Evolutionary conservation across 192 early-diverging fungal species (phyloP).

Genomic region (Paraglomus occultum): DNA sequence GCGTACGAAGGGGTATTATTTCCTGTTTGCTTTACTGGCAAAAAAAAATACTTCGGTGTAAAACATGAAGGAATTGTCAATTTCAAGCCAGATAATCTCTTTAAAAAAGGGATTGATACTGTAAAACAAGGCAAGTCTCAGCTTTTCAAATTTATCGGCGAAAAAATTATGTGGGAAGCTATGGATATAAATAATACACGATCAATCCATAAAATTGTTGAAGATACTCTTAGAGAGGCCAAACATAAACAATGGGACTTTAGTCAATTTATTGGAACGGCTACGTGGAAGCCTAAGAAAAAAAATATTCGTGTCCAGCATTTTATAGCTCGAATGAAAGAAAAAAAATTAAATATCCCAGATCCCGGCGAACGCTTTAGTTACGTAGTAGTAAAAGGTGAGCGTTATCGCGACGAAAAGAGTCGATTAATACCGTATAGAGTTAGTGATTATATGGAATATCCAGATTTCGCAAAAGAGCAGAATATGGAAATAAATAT

Average conservation of each 20-base stretch:
- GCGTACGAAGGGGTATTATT: conserved; percentile 20
- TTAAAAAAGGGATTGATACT: conserved; percentile 14
- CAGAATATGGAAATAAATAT: background rate
- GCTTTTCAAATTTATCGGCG: background rate
- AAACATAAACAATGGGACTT: background rate
- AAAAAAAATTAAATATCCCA: too few relatives aligned
- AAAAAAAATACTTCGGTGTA: conserved; percentile 1
- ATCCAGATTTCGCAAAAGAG: conserved; percentile 1
- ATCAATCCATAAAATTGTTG: conserved; percentile 4
- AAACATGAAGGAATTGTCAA: background rate
- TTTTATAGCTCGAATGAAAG: conserved; percentile 5
- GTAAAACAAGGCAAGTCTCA: conserved; percentile 3
- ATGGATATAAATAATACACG: background rate
- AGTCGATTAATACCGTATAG: background rate
- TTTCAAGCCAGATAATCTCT: conserved; percentile 18
- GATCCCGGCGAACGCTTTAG: background rate
- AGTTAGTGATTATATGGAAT: conserved; percentile 1
- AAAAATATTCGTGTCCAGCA: background rate
- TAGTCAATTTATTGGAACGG: background rate
- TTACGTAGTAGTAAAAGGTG: background rate
- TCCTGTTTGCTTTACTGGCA: conserved; percentile 17
- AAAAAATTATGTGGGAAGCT: background rate
- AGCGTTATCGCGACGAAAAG: background rate
- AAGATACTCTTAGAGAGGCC: background rate
- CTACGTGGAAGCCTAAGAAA: conserved; percentile 8